phyloP scores from a whole-genome alignment of 495 filamentous ascomycete genomes.

The Hypoxylon fragiforme region DNA sequence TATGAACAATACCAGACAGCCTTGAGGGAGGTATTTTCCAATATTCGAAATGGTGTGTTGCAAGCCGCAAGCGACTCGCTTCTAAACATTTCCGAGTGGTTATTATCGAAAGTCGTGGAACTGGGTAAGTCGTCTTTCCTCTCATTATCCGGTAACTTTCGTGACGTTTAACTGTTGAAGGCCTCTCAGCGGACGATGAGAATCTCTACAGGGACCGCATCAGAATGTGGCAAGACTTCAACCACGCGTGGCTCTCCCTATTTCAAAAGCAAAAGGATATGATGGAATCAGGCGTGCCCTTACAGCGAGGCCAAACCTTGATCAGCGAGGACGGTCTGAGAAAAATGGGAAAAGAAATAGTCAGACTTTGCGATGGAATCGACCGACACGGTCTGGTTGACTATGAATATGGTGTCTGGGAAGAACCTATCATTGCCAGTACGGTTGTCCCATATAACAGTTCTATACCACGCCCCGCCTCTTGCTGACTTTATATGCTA shows the following conservation, averaged over 20 bases:
- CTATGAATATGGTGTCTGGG: conserved; percentile 95
- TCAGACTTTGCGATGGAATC: conserved; percentile 80
- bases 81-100: conserved; percentile 80
- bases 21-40: conserved; percentile 73
- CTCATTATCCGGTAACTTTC: conserved; percentile 22
- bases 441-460: conserved; percentile 41
- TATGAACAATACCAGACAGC: conserved; percentile 74
- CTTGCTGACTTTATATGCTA: conserved; percentile 40
- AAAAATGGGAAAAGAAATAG: conserved; percentile 77
- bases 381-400: conserved; percentile 91
- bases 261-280: conserved; percentile 87
- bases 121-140: conserved; percentile 66
- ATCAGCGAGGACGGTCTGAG: conserved; percentile 70
- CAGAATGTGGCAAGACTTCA: conserved; percentile 91
- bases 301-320: conserved; percentile 64
- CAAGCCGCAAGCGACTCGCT: conserved; percentile 72
- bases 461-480: conserved; percentile 6
- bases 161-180: conserved; percentile 33
- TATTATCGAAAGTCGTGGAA: conserved; percentile 77
- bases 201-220: conserved; percentile 69
- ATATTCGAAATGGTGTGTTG: conserved; percentile 72
- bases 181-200: conserved; percentile 68
- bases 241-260: conserved; percentile 87
- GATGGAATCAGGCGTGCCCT: conserved; percentile 61
- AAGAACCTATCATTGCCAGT: conserved; percentile 88